Evolutionary conservation across 148 eudicot genomes (phyloP), one percentile per base, ranked within the genome.

Genomic region (Nepenthes mirabilis): DNA sequence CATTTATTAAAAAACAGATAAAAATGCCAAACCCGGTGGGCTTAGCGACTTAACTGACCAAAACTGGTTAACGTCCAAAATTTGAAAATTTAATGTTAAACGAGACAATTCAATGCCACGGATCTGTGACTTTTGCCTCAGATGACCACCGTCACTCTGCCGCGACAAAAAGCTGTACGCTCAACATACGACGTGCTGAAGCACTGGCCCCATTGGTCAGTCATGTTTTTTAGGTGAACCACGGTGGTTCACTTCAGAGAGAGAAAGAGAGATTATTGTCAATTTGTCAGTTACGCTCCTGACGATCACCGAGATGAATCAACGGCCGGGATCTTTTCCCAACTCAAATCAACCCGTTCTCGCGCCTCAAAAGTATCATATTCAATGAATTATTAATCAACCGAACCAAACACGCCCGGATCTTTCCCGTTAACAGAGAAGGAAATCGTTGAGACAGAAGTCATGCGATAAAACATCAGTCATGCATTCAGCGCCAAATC

Each of bases 281-380:
- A 60, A 12, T 62, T 4, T 50, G 47, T 35, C 47, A 51, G 56
- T 2, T 58, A 70, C 86, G 83, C 83, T 81, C 82, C 86, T 60
- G 68, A 76, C 78, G 82, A 68, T 65, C 67, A 72, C 78, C 67
- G 59, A 68, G 65, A 12, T 2, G 2, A 71, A 72, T 68, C 59
- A 58, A 81, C 83, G 90, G 90, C 50, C 63, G 14, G 2, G 77
- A 81, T 79, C 47, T 34, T 9, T 6, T 49, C 13, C 13, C 47
- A 70, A 59, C 70, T 81, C 80, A 79, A 79, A 78, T 11, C 66
- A 61, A 49, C 64, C 65, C 47, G 14, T 35, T 62, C 61, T 68
- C 82, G 77, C 81, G 75, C 79, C 76, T 78, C 80, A 68, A 80
- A 74, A 77, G 72, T 60, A 76, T 55, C 69, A 67, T 64, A 55